Percentiles rank a stretch among this genome's conserved stretches.
phyloP scores from a whole-genome alignment of 2,329 filamentous ascomycete species.

The Emergomyces africanus region DNA sequence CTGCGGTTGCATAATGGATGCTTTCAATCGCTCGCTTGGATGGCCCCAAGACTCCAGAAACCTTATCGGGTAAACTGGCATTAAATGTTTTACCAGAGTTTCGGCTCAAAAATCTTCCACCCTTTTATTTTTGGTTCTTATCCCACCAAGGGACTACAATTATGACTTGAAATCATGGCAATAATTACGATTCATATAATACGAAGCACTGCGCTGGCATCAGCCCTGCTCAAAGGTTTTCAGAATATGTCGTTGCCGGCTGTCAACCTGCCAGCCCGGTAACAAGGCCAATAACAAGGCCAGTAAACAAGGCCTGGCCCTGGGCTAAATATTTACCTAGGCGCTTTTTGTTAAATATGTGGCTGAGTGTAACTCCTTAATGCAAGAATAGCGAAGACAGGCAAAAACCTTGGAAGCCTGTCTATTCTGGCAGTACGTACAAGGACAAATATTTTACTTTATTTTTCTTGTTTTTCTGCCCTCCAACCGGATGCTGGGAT shows the following conservation, averaged over 20 bases:
- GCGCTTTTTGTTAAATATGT: too few relatives aligned
- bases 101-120: too few relatives aligned
- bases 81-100: too few relatives aligned
- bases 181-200: neutral
- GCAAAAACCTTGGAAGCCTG: neutral
- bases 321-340: neutral
- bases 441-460: too few relatives aligned
- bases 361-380: neutral
- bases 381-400: neutral
- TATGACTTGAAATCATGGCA: neutral
- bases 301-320: neutral
- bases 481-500: too few relatives aligned
- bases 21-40: too few relatives aligned
- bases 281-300: too few relatives aligned
- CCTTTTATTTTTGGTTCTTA: too few relatives aligned
- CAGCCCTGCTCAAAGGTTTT: neutral
- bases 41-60: too few relatives aligned
- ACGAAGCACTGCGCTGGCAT: neutral
- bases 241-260: neutral
- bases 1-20: too few relatives aligned
- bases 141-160: neutral
- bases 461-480: neutral
- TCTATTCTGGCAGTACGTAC: neutral
- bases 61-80: too few relatives aligned
- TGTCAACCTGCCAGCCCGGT: neutral